A percentile compares a stretch with the other conserved stretches of the same genome.
Conservation (phyloP, 441 rosid species). For the Flueggea neowawraea region DNA sequence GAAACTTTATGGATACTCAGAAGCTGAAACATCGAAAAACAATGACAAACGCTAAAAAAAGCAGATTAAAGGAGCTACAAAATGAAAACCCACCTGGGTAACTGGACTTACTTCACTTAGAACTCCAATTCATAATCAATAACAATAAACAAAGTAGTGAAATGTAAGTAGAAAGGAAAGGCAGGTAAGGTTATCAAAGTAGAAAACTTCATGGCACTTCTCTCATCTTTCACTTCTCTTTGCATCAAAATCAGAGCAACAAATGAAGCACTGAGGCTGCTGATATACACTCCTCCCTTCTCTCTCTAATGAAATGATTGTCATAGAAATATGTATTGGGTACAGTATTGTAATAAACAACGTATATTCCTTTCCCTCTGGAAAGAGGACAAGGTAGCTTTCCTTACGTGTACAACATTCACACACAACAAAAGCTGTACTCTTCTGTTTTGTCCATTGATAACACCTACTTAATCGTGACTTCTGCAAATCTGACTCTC, state of each 20-base stretch:
- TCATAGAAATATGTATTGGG: conserved; percentile 22
- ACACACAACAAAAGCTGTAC: not conserved
- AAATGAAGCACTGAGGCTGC: conserved; percentile 28
- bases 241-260: conserved; percentile 39
- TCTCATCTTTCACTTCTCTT: not conserved
- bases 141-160: not conserved
- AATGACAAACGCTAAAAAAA: conserved; percentile 4
- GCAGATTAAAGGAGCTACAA: not conserved
- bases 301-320: conserved; percentile 32
- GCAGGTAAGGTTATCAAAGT: not conserved
- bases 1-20: conserved; percentile 8
- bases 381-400: not conserved
- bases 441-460: no score
- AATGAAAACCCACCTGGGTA: conserved; percentile 34
- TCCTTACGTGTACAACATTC: conserved; percentile 1
- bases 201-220: not conserved
- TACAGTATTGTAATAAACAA: conserved; percentile 6
- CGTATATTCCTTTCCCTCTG: conserved; percentile 17
- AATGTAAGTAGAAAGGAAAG: not conserved
- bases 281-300: conserved; percentile 21
- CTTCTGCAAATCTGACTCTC: no score
- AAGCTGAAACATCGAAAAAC: conserved; percentile 9
- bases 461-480: no score
- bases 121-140: conserved; percentile 5
- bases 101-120: conserved; percentile 5